phyloP scores from a whole-genome alignment of 1,139 yeast genomes.

The Saccharomyces uvarum region DNA sequence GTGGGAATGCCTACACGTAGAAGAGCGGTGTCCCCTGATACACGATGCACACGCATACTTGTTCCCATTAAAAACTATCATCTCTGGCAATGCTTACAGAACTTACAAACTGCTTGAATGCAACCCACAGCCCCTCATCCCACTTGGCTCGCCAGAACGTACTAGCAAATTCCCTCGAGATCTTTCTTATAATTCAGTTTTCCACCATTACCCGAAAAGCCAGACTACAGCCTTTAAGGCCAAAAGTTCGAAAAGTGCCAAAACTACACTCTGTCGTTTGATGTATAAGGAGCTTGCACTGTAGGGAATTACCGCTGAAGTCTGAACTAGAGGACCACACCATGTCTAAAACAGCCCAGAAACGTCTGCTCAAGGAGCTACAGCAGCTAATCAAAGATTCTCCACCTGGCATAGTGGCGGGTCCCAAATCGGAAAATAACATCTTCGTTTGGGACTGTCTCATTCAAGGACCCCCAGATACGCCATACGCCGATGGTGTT shows the following conservation, averaged over 20 bases:
- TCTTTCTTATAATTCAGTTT: neutral
- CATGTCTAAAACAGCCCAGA: slow-evolving; percentile 60
- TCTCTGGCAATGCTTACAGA: slow-evolving; percentile 23
- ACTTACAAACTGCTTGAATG: neutral
- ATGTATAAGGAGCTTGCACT: neutral
- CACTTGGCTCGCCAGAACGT: neutral
- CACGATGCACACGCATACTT: slow-evolving; percentile 89
- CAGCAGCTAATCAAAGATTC: slow-evolving; percentile 79
- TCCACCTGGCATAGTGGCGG: slow-evolving; percentile 93
- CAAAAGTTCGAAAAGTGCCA: neutral
- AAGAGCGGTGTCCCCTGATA: slow-evolving; percentile 86
- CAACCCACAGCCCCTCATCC: neutral
- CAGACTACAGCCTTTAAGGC: neutral
- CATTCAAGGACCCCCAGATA: slow-evolving; percentile 83
- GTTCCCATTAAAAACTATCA: slow-evolving; percentile 79
- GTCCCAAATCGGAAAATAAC: slow-evolving; percentile 77
- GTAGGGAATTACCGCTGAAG: neutral
- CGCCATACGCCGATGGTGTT: slow-evolving; percentile 89
- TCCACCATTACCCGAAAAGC: neutral
- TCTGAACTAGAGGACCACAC: neutral
- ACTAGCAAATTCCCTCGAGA: neutral
- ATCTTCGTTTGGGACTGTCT: slow-evolving; percentile 87
- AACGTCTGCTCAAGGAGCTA: slow-evolving; percentile 77
- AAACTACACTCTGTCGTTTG: neutral
- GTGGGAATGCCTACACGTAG: slow-evolving; percentile 73